A percentile compares a stretch with the other conserved stretches of the same genome.
These are phyloP conservation scores for Stephania cephalantha DNA, from an alignment of 164 flowering plant species.

Conservation along the genomic window DNA sequence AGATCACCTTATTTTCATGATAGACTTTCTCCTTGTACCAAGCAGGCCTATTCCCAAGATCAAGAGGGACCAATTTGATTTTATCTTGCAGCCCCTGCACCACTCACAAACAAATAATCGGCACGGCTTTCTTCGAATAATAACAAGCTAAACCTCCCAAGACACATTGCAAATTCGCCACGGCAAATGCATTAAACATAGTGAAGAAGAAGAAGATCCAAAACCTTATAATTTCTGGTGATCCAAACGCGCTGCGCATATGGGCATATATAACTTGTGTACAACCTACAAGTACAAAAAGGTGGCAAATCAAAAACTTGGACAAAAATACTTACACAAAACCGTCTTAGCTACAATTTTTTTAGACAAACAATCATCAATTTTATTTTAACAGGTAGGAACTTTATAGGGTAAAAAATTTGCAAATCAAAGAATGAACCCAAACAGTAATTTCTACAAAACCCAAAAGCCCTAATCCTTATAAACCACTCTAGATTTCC, in stretches of 20 bases:
- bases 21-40: constrained; percentile 94
- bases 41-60: constrained; percentile 61
- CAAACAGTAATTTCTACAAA: neutral
- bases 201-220: neutral
- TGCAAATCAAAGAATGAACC: too few relatives aligned
- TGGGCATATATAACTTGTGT: constrained; percentile 62
- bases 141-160: neutral
- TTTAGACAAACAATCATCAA: neutral
- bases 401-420: neutral
- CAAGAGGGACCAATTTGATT: constrained; percentile 62
- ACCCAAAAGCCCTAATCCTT: neutral
- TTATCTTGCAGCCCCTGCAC: constrained; percentile 66
- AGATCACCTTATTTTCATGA: constrained; percentile 54
- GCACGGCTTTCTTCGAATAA: neutral
- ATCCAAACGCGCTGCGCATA: constrained; percentile 86
- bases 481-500: neutral
- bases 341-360: neutral
- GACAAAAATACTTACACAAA: neutral
- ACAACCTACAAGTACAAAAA: constrained; percentile 42
- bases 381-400: neutral
- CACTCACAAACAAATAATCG: neutral
- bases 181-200: neutral
- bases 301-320: neutral
- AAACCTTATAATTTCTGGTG: constrained; percentile 72
- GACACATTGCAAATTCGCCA: neutral